Evolutionary conservation across 768 basidiomycete genomes (phyloP), one percentile per base, ranked within the genome.

Genomic region (Imleria badia): DNA sequence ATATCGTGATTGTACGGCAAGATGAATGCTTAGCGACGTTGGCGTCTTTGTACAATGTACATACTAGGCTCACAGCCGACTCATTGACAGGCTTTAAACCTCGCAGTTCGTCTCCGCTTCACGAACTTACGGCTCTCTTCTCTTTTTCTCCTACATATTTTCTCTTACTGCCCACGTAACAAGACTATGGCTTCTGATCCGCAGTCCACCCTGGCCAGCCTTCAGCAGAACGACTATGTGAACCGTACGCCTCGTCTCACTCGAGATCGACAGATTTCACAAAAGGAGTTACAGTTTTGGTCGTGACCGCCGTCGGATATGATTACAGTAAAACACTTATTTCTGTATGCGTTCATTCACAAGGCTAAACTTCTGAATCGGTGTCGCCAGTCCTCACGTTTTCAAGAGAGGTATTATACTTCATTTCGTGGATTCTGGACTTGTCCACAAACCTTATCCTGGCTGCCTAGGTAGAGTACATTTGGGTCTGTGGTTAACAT

Each of bases 401-500:
- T 34, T 7, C 45, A 8, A 44, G 12, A 54, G 52, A 56, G 46
- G 52, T 54, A 42, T n/a, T 15, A 26, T 23, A 3, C 12, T 12
- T 30, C 23, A 13, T 38, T 38, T 35, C n/a, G n/a, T n/a, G n/a
- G n/a, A 36, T 19, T 19, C 12, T 10, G 6, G 6, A 15, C n/a
- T 26, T 22, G 2, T 12, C 14, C 15, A 30, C 3, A 2, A 43
- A 6, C 7, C 15, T 31, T 8, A 26, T 30, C 11, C 6, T 23
- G 34, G 29, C 14, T 20, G 12, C 1, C 10, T 20, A 56, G 55
- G 33, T 56, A 14, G 45, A 58, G 1, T 51, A 47, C 40, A 36
- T 56, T 39, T 56, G 54, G 54, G 57, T 58, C 13, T 4, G 57
- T 15, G 7, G 17, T 14, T 5, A n/a, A 17, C 11, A 15, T 19